Evolutionary conservation across 768 basidiomycete genomes (phyloP), one percentile per base, ranked within the genome.

Genomic region (Russula sp.): DNA sequence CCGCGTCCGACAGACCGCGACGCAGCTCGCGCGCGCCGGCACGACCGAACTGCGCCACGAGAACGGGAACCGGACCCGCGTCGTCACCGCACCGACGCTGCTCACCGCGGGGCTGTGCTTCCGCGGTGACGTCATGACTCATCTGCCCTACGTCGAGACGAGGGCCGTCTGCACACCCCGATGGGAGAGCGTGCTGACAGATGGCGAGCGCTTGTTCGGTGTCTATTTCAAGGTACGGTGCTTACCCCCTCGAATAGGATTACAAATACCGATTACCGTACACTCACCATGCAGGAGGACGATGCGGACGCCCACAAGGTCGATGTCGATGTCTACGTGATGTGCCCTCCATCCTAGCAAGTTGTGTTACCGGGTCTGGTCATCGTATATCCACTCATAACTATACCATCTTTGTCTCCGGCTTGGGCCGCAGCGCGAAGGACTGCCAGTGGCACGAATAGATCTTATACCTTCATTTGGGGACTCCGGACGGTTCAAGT

Each of bases 21-120:
- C 49, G 61, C 55, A 37, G 48, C 61, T 45, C 27, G 16, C 14
- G 27, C 10, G 18, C n/a, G 31, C 7, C 3, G 39, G 40, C 10
- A 32, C 31, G 9, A 10, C 32, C 2, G 47, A 49, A 35, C 49
- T 51, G 56, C 62, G 49, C 13, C 62, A 44, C 52, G 45, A 54
- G 32, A 59, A 59, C 45, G 47, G 57, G 45, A 55, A 59, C 47
- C 47, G 45, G 20, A 64, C 53, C 14, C 59, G 58, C 7, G 48
- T 60, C 53, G 54, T 60, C 22, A 55, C 54, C 18, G 54, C 49
- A 27, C 42, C 54, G 58, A 50, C 53, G 34, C 48, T 27, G 40
- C 59, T 60, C 54, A 60, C 63, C 5, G 63, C 58, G 48, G 63
- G 48, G 32, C 54, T 60, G 22, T 60, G 58, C 32, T 64, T 56